Evolutionary conservation across 352 stramenopile species (phyloP), one percentile per base, ranked within the genome.

Genomic region (Ophiocytium majus): DNA sequence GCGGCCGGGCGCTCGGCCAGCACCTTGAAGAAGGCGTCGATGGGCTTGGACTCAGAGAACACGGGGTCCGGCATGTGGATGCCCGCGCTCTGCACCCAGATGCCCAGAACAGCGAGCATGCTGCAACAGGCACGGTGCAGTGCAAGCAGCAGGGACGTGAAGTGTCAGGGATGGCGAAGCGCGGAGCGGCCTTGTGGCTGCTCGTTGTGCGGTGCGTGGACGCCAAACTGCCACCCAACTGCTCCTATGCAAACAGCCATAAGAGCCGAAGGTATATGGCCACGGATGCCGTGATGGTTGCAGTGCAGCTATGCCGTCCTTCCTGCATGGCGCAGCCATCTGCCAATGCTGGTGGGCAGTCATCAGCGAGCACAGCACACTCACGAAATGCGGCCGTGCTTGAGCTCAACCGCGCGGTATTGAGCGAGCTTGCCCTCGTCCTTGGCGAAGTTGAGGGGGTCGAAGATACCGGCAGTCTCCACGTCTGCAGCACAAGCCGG

Each of bases 301-400:
- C n/a, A n/a, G n/a, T n/a, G n/a, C n/a, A n/a, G n/a, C n/a, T n/a
- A n/a, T n/a, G n/a, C n/a, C n/a, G n/a, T n/a, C n/a, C n/a, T n/a
- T n/a, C n/a, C n/a, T n/a, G n/a, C n/a, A n/a, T n/a, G n/a, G n/a
- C n/a, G n/a, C n/a, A n/a, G n/a, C n/a, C n/a, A n/a, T n/a, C n/a
- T n/a, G n/a, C n/a, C n/a, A n/a, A n/a, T n/a, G n/a, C n/a, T n/a
- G n/a, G n/a, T n/a, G n/a, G n/a, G n/a, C n/a, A n/a, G n/a, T n/a
- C n/a, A n/a, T n/a, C n/a, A n/a, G 57, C 57, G 23, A 71, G 23
- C 23, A 71, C 19, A 71, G 23, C 57, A 43, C 31, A 57, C 36
- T 9, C 36, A 81, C 81, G 84, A 63, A 50, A 92, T 89, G 76
- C 92, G 89, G 50, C 92, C 91, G 87, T 95, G 91, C 84, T 93